phyloP scores from a whole-genome alignment of 140 eudicot species.

The Stevia rebaudiana region DNA sequence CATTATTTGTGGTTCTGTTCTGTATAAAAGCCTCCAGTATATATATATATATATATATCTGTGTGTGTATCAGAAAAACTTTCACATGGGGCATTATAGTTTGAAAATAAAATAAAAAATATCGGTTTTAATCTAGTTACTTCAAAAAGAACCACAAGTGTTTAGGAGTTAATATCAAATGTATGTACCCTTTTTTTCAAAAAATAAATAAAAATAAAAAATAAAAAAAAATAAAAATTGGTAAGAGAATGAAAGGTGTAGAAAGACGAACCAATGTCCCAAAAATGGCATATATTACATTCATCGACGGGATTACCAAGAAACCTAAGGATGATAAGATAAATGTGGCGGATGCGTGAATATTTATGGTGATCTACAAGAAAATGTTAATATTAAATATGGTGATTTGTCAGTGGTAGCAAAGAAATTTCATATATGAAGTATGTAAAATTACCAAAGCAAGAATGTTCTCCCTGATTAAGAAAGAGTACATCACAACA shows the following conservation, averaged over 20 bases:
- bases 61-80: no score
- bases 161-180: conserved; percentile 10
- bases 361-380: conserved; percentile 77
- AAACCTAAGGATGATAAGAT: conserved; percentile 62
- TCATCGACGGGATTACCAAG: conserved; percentile 72
- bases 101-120: not conserved
- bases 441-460: conserved; percentile 52
- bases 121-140: not conserved
- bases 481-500: conserved; percentile 72
- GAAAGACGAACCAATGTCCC: conserved; percentile 68
- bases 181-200: conserved; percentile 2
- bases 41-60: no score
- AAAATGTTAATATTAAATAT: not conserved
- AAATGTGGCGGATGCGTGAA: conserved; percentile 71
- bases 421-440: not conserved
- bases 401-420: not conserved
- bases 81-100: not conserved
- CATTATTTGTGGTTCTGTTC: no score
- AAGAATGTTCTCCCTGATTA: conserved; percentile 88
- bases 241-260: not conserved
- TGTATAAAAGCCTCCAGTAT: no score
- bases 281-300: conserved; percentile 60
- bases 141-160: not conserved
- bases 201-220: not conserved
- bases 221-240: not conserved